Base-by-base conservation (phyloP, 805 yeast species). In the Kodamaea hsintzibuensis region DNA sequence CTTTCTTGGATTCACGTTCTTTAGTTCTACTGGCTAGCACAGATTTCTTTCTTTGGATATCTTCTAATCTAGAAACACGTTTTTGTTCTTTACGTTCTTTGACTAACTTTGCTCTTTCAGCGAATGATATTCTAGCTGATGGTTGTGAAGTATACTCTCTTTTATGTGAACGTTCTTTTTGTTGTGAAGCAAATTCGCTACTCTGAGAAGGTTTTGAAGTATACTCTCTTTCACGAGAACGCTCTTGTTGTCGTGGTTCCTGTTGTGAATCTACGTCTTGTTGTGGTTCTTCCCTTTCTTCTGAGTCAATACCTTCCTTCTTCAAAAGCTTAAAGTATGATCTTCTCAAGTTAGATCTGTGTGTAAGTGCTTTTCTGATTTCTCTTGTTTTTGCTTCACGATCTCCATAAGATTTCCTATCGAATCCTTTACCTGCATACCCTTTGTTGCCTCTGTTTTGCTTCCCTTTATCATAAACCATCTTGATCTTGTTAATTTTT, bases 291-390 rank as follows among this genome's bases (percentile, higher is more conserved):
- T 57, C 53, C 13, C 49, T 35, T 8, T 40, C 42, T 2, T 30
- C 55, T 12, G n/a, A 56, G 49, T 80, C 79, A 1, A 42, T 39
- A 44, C 92, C 96, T 60, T 89, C 91, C 50, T 82, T 80, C 57
- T 89, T 88, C 42, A 91, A 68, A 51, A 90, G 74, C 67, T 91
- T 91, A 76, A 89, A 85, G 65, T 92, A 92, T 49, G 82, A 84
- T 68, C 86, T 89, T 74, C 90, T 83, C 59, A 92, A 79, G 62
- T 95, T 80, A 12, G 97, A 89, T 57, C 91, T 82, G 64, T 91
- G 96, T 0, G 82, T 80, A 59, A 92, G 79, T 10, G 95, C 86
- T 63, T 80, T 82, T 62, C 87, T 86, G 62, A 92, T 92, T 56
- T 91, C 97, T 52, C 82, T 79, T 27, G 72, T 63, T 57, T 76